Base-by-base conservation (phyloP, 306 rosid species). In the Gastrolobium bilobum region DNA sequence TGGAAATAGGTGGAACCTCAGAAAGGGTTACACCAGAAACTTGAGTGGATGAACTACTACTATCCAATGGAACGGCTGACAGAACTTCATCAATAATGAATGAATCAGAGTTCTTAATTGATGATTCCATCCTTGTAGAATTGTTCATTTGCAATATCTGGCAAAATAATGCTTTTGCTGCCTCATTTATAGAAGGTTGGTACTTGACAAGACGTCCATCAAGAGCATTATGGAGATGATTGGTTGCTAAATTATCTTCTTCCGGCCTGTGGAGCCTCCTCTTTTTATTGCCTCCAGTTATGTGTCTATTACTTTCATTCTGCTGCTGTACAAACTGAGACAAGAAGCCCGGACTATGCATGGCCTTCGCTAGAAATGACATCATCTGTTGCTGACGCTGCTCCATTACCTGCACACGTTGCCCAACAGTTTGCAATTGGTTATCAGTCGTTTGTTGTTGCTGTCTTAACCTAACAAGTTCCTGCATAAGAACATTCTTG, bases 401-500 rank as follows among this genome's bases (percentile, higher is more conserved):
- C 26, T 89, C 93, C 93, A 89, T 89, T 56, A 70, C 86, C 86
- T 87, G 93, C 29, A 89, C 83, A 10, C 86, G 90, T 52, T 87
- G 87, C 68, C 89, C 93, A 54, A 89, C 89, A 81, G 52, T 66
- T 56, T 84, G 93, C 81, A 89, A 42, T 66, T 89, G 90, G 70
- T 78, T 63, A 83, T 89, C 93, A 34, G 93, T 89, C 31, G 81
- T 6, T 80, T 87, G 89, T 76, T 89, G 93, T 50, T 89, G 83
- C 73, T 89, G 93, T 73, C 90, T 83, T 82, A 89, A 72, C 83
- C 89, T 86, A 42, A 89, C 84, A 83, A 89, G 93, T 78, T 89
- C 93, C 83, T 89, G 93, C 93, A 89, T 89, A 26, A 89, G 93
- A 82, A 68, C 82, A 82, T 89, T 89, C 85, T 84, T 89, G 84